Base-by-base conservation (phyloP, 768 basidiomycete genomes). In the Rhodosporidiobolus sp. region DNA sequence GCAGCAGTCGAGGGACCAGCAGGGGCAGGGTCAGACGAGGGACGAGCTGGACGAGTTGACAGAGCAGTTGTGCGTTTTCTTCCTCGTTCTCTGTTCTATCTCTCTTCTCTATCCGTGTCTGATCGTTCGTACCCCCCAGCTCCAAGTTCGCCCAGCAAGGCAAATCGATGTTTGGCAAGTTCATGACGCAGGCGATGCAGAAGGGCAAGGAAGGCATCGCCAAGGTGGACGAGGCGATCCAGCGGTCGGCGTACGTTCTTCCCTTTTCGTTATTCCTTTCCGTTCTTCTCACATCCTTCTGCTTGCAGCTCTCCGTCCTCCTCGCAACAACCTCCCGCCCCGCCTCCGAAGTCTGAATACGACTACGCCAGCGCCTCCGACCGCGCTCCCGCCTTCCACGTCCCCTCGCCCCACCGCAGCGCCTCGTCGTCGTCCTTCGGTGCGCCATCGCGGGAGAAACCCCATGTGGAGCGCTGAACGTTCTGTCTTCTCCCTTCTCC, bases 1-100 rank as follows among this genome's bases (percentile, higher is more conserved):
- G 48, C 26, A 49, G 49, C 26, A 49, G 49, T 32, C 28, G 45
- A 82, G 38, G 90, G 90, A 79, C 81, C 86, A 56, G 83, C 43
- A 19, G 22, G 45, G 12, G 28, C 30, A 48, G 43, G 61, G 52
- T 45, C 55, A 53, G 20, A 62, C 62, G 50, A 46, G 38, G 32
- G 75, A 76, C 54, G 75, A 70, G 66, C n/a, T 76, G 19, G 69
- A 67, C 12, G 50, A 70, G 56, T 34, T 74, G 26, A 53, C 65
- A 2, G 73, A 74, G 55, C 65, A 70, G 61, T 70, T 74, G 73
- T 70, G 50, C 17, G 73, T 64, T 17, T 28, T 8, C 46, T 9
- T 58, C 20, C 38, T n/a, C n/a, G n/a, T n/a, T n/a, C n/a, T n/a
- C n/a, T n/a, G n/a, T n/a, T n/a, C n/a, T n/a, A n/a, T n/a, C 24